These are phyloP conservation scores for Comarum palustre DNA, from an alignment of 306 rosid species.

Conservation along the genomic window DNA sequence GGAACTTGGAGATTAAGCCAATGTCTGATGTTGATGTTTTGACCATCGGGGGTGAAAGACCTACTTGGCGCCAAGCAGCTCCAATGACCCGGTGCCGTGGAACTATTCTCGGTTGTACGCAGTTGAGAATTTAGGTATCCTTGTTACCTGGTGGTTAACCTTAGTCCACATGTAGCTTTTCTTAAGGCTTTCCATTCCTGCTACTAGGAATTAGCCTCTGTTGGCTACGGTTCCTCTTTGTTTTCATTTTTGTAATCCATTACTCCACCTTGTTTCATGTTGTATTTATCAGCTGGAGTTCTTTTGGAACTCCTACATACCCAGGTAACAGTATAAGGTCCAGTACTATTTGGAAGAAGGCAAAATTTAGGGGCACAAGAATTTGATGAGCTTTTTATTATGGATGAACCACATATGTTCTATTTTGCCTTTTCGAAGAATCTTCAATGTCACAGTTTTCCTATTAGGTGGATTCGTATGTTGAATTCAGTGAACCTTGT, in stretches of 20 bases:
- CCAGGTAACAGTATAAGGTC: conserved; percentile 16
- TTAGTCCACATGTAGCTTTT: conserved; percentile 28
- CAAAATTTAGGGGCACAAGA: conserved; percentile 14
- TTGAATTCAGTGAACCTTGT: background rate
- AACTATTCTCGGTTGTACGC: conserved; percentile 82
- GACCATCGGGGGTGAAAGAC: conserved; percentile 66
- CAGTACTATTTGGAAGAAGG: conserved; percentile 21
- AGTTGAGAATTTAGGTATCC: conserved; percentile 65
- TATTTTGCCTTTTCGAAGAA: background rate
- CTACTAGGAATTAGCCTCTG: conserved; percentile 30
- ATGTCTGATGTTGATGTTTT: conserved; percentile 80
- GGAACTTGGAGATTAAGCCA: conserved; percentile 75
- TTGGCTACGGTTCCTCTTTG: conserved; percentile 39
- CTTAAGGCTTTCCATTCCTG: background rate
- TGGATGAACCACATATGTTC: conserved; percentile 14
- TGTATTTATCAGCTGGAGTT: conserved; percentile 21
- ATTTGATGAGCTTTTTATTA: conserved; percentile 12
- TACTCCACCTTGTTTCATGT: conserved; percentile 28
- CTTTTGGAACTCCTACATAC: conserved; percentile 4
- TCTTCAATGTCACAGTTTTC: background rate
- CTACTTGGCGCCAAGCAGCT: conserved; percentile 79
- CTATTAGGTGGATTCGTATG: background rate
- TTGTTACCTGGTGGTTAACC: conserved; percentile 23
- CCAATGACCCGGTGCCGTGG: conserved; percentile 88
- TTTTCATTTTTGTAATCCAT: conserved; percentile 41